A percentile compares a stretch with the other conserved stretches of the same genome.
These are phyloP conservation scores for Neurospora cerealis DNA, from an alignment of 495 filamentous ascomycete genomes.

Conservation along the genomic window DNA sequence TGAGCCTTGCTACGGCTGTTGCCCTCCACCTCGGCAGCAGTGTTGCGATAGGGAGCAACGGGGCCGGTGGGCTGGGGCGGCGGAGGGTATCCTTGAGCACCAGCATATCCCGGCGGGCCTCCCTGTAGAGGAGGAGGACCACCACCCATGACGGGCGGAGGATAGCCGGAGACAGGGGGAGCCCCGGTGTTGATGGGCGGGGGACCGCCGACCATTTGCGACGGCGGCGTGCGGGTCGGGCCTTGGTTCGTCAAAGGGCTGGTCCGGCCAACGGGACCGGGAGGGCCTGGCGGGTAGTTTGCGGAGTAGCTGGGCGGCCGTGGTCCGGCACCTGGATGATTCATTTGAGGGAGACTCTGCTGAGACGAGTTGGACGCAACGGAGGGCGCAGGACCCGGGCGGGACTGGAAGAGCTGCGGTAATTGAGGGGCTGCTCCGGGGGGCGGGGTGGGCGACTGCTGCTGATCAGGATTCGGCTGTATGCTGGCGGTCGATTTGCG, in stretches of 20 bases:
- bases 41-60: conserved; percentile 38
- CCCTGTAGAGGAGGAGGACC: conserved; percentile 43
- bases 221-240: conserved; percentile 40
- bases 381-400: conserved; percentile 31
- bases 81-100: conserved; percentile 30
- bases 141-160: conserved; percentile 42
- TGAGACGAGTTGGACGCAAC: conserved; percentile 37
- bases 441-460: conserved; percentile 21
- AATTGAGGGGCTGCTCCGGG: conserved; percentile 32
- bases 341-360: conserved; percentile 43
- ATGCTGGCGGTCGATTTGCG: conserved; percentile 42
- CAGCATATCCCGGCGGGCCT: conserved; percentile 34
- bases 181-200: conserved; percentile 60
- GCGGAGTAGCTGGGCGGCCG: conserved; percentile 69
- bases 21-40: conserved; percentile 76
- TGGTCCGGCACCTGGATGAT: conserved; percentile 44
- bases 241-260: conserved; percentile 38
- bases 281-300: conserved; percentile 47
- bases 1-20: conserved; percentile 71
- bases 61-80: conserved; percentile 32
- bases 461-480: conserved; percentile 14
- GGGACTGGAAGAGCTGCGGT: conserved; percentile 31
- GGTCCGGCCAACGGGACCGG: conserved; percentile 39
- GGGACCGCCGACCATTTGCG: conserved; percentile 59
- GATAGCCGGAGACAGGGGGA: conserved; percentile 41